phyloP scores from a whole-genome alignment of 768 basidiomycete genomes.

The Kwoniella dendrophila region DNA sequence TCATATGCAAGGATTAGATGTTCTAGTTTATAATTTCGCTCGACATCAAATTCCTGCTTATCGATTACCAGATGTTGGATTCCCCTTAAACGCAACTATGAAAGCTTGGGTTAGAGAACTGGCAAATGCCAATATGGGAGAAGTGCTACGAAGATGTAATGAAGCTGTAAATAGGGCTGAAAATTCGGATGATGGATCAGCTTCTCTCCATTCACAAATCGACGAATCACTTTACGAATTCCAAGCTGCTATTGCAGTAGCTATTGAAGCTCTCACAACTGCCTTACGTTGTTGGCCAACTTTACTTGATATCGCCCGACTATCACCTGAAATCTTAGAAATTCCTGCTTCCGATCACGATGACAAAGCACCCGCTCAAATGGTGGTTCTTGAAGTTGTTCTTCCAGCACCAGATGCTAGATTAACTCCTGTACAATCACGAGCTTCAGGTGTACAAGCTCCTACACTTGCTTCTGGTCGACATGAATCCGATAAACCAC shows the following conservation, averaged over 20 bases:
- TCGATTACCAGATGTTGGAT: constrained; percentile 54
- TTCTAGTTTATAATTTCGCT: constrained; percentile 56
- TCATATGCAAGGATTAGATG: constrained; percentile 45
- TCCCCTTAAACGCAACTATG: constrained; percentile 43
- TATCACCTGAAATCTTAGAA: constrained; percentile 54
- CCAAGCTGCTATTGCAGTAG: constrained; percentile 53
- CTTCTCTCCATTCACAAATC: constrained; percentile 26
- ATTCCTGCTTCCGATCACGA: constrained; percentile 51
- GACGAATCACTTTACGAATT: constrained; percentile 52
- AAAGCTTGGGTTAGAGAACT: constrained; percentile 47
- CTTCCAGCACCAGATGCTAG: constrained; percentile 44
- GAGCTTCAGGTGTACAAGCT: constrained; percentile 44
- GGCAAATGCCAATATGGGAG: constrained; percentile 45
- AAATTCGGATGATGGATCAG: constrained; percentile 32
- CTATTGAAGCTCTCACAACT: constrained; percentile 52
- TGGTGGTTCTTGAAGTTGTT: constrained; percentile 53
- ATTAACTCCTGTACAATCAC: constrained; percentile 43
- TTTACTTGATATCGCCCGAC: constrained; percentile 43
- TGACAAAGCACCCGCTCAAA: constrained; percentile 51
- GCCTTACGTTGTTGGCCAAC: constrained; percentile 52
- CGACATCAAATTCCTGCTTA: constrained; percentile 57
- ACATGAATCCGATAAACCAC: constrained; percentile 46
- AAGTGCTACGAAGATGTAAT: constrained; percentile 43
- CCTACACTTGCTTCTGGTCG: constrained; percentile 29
- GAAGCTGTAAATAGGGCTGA: constrained; percentile 44